phyloP scores from a whole-genome alignment of 148 eudicot genomes.

The Persicaria tinctoria region DNA sequence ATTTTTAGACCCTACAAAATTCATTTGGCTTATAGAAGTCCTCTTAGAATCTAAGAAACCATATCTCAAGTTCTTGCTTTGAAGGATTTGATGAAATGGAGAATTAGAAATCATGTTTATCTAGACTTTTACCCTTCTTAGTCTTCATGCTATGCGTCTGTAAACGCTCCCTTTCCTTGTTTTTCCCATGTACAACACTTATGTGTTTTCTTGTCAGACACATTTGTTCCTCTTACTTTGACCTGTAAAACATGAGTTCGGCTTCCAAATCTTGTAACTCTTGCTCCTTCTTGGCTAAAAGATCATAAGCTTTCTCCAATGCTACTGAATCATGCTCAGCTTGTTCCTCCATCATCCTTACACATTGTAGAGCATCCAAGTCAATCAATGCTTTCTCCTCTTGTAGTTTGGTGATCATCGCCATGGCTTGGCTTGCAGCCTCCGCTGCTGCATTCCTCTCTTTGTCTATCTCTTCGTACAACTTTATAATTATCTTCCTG shows the following conservation, averaged over 20 bases:
- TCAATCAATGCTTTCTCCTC: conserved; percentile 72
- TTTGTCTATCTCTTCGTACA: conserved; percentile 61
- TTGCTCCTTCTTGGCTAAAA: conserved; percentile 60
- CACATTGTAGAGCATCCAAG: conserved; percentile 76
- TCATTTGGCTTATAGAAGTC: too few relatives aligned
- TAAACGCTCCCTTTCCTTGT: background rate
- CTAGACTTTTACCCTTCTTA: background rate
- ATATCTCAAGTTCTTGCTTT: background rate
- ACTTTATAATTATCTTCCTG: conserved; percentile 24
- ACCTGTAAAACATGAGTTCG: conserved; percentile 43
- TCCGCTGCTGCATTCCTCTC: conserved; percentile 67
- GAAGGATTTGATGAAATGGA: background rate
- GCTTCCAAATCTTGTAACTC: conserved; percentile 65
- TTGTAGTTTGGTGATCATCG: conserved; percentile 82
- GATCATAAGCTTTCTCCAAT: conserved; percentile 55
- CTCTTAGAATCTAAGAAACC: background rate
- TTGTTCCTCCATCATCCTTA: conserved; percentile 85
- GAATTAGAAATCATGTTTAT: background rate
- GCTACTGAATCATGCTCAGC: conserved; percentile 73
- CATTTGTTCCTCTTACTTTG: conserved; percentile 19
- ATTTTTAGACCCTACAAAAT: too few relatives aligned
- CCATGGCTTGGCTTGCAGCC: conserved; percentile 74
- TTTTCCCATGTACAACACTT: background rate
- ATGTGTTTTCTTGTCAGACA: background rate
- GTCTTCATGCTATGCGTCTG: background rate